Evolutionary conservation across 257 asterid genomes (phyloP).

Genomic region (Scutellaria galericulata): DNA sequence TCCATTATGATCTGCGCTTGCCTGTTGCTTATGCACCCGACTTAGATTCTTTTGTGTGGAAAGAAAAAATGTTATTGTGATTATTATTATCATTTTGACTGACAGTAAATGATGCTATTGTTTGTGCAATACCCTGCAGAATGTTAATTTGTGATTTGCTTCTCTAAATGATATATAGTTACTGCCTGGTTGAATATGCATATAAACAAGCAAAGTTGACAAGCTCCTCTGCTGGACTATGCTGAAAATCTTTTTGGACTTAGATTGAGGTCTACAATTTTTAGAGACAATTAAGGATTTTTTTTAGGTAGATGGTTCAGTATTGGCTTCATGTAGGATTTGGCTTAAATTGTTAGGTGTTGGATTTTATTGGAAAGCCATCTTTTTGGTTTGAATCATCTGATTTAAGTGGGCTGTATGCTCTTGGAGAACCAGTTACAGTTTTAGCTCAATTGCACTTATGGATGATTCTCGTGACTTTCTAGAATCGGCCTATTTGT

Average conservation of each 20-base stretch:
- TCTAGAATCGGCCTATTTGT: not conserved
- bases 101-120: slow-evolving; percentile 15
- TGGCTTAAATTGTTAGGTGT: not conserved
- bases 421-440: slow-evolving; percentile 12
- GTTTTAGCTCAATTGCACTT: not conserved
- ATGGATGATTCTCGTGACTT: slow-evolving; percentile 17
- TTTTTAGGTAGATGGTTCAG: not conserved
- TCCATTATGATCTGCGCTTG: slow-evolving; percentile 20
- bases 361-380: not conserved
- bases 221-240: slow-evolving; percentile 26
- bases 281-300: not conserved
- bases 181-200: slow-evolving; percentile 16
- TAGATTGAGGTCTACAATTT: slow-evolving; percentile 2
- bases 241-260: not conserved
- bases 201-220: not conserved
- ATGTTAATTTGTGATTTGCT: not conserved
- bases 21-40: slow-evolving; percentile 21
- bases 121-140: slow-evolving; percentile 24
- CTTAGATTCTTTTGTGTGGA: slow-evolving; percentile 4
- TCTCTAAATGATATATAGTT: slow-evolving; percentile 12
- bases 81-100: too few species aligned
- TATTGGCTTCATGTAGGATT: slow-evolving; percentile 21
- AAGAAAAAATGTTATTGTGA: slow-evolving; percentile 1
- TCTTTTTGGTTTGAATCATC: not conserved
- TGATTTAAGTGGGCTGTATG: not conserved